Evolutionary conservation across 495 filamentous ascomycete genomes (phyloP).

Genomic region (Durotheca rogersii): DNA sequence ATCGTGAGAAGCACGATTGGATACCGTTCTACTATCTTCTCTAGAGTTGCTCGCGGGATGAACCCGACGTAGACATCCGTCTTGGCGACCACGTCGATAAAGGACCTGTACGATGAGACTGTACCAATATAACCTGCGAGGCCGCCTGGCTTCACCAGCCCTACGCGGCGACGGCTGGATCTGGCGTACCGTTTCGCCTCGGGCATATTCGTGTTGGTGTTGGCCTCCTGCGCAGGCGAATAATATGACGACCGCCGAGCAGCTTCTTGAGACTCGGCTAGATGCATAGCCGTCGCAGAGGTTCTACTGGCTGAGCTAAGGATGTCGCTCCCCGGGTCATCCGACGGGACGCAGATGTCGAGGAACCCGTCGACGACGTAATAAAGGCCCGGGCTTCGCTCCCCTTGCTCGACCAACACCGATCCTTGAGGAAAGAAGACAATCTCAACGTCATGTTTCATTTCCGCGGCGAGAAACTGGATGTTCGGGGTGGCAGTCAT

Average conservation of each 20-base stretch:
- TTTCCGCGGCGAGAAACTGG: conserved; percentile 64
- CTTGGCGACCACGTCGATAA: conserved; percentile 94
- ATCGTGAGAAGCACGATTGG: conserved; percentile 91
- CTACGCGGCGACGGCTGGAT: conserved; percentile 62
- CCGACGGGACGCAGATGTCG: conserved; percentile 67
- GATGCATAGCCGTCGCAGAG: conserved; percentile 40
- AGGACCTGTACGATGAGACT: conserved; percentile 90
- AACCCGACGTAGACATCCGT: conserved; percentile 99
- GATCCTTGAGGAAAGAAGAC: conserved; percentile 95
- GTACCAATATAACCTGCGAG: conserved; percentile 93
- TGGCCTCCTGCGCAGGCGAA: conserved; percentile 15
- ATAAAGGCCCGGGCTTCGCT: conserved; percentile 92
- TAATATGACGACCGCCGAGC: conserved; percentile 25
- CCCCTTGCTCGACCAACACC: conserved; percentile 94
- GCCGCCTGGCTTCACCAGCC: conserved; percentile 91
- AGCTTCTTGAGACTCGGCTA: conserved; percentile 31
- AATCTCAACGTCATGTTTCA: conserved; percentile 92
- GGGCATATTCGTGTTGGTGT: conserved; percentile 5
- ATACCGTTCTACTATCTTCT: conserved; percentile 87
- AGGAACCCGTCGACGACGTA: conserved; percentile 98
- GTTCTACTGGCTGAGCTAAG: conserved; percentile 37
- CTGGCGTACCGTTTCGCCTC: conserved; percentile 24
- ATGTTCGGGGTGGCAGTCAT: conserved; percentile 42
- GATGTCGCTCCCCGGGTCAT: conserved; percentile 39
- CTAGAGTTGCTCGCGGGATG: conserved; percentile 79